Conservation (phyloP, 1,284 basidiomycete species). For the Lentinus polychrous region DNA sequence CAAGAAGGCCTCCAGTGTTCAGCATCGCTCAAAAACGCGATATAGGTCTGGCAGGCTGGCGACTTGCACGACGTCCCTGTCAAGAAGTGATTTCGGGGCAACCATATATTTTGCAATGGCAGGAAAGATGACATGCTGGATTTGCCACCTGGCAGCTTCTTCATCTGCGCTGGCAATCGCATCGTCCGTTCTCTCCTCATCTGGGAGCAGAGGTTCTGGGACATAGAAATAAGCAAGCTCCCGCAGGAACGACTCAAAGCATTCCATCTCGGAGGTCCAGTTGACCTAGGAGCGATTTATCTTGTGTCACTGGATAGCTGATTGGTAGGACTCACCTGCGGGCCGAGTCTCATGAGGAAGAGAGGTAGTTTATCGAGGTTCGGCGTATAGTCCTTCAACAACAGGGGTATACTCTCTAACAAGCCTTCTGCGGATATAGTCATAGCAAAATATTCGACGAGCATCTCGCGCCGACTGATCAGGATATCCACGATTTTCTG, state of each 20-base stretch:
- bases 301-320: constrained; percentile 4
- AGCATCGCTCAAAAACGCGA: constrained; percentile 87
- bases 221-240: constrained; percentile 91
- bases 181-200: constrained; percentile 12
- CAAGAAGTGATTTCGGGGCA: constrained; percentile 64
- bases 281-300: no score
- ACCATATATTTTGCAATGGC: constrained; percentile 69
- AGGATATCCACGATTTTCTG: constrained; percentile 59
- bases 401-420: constrained; percentile 72
- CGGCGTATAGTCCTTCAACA: constrained; percentile 81
- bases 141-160: constrained; percentile 72
- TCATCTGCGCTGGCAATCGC: constrained; percentile 26
- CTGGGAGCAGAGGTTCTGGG: constrained; percentile 45
- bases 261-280: constrained; percentile 81
- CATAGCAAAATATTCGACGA: constrained; percentile 89
- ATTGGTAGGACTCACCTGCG: constrained; percentile 51
- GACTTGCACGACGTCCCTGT: constrained; percentile 76
- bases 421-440: constrained; percentile 57
- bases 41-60: constrained; percentile 86
- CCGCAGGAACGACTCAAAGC: constrained; percentile 80
- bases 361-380: constrained; percentile 82
- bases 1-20: no score
- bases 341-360: constrained; percentile 81
- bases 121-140: constrained; percentile 85
- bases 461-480: constrained; percentile 69